Percentiles rank a stretch among this genome's conserved stretches.
Evolutionary conservation across 2,329 filamentous ascomycete species (phyloP).

Genomic region (Arachnopeziza araneosa): DNA sequence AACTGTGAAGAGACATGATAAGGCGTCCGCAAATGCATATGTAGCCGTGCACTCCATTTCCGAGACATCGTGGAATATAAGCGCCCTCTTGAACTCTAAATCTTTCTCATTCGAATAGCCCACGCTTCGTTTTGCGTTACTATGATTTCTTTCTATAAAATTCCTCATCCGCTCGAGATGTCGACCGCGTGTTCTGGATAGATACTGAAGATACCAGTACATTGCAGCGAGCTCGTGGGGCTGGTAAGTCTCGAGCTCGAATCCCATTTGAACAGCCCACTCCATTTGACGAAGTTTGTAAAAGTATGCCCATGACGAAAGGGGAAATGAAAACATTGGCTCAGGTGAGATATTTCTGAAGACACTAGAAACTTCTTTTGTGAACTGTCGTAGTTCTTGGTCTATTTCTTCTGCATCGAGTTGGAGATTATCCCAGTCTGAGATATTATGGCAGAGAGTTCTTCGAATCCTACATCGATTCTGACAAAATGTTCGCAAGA

Average conservation of each 20-base stretch:
- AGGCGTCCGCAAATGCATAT: slow-evolving; percentile 45
- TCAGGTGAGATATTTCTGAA: slow-evolving; percentile 44
- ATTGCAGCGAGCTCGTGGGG: slow-evolving; percentile 78
- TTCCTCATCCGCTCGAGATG: slow-evolving; percentile 69
- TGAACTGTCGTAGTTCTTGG: slow-evolving; percentile 54
- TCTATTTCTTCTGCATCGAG: slow-evolving; percentile 76
- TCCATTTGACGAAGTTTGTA: slow-evolving; percentile 89
- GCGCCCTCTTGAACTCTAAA: slow-evolving; percentile 42
- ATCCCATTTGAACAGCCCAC: slow-evolving; percentile 83
- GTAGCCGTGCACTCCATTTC: slow-evolving; percentile 61
- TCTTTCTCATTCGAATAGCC: slow-evolving; percentile 28
- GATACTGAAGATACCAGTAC: slow-evolving; percentile 83
- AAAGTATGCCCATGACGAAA: slow-evolving; percentile 85
- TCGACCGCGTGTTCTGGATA: slow-evolving; percentile 54
- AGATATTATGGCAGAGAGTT: slow-evolving; percentile 76
- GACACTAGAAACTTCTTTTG: slow-evolving; percentile 54
- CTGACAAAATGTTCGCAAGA: slow-evolving; percentile 79
- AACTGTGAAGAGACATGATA: slow-evolving; percentile 48
- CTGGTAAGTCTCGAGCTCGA: slow-evolving; percentile 88
- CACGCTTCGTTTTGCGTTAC: slow-evolving; percentile 8
- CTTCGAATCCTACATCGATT: slow-evolving; percentile 87
- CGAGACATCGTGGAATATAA: slow-evolving; percentile 52
- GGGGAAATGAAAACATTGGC: slow-evolving; percentile 59
- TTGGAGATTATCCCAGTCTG: slow-evolving; percentile 81
- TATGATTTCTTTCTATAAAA: slow-evolving; percentile 43